A percentile compares a stretch with the other conserved stretches of the same genome.
phyloP scores from a whole-genome alignment of 306 rosid genomes.

The Luffa aegyptiaca region DNA sequence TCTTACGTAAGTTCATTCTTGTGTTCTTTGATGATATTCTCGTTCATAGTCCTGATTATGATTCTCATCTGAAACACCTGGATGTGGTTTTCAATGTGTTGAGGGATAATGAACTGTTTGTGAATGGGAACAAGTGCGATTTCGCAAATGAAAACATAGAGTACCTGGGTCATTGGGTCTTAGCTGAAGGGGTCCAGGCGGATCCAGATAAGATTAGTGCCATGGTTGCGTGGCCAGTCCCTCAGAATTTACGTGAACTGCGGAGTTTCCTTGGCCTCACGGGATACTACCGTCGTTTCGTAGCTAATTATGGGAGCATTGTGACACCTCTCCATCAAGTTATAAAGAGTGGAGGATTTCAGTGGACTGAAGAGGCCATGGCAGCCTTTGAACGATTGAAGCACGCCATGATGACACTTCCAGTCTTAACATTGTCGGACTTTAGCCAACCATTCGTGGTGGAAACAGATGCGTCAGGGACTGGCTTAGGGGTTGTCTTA shows the following conservation, averaged over 20 bases:
- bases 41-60: not conserved
- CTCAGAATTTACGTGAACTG: not conserved
- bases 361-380: no score
- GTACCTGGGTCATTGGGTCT: not conserved
- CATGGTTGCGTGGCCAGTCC: no score
- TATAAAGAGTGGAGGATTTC: no score
- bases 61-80: not conserved
- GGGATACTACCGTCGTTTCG: not conserved
- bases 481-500: not conserved
- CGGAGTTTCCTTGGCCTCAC: conserved; percentile 5
- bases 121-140: no score
- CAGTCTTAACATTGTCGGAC: no score
- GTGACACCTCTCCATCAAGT: not conserved
- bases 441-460: no score
- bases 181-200: not conserved
- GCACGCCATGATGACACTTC: no score
- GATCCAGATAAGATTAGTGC: not conserved
- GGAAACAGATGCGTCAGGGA: no score
- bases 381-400: no score
- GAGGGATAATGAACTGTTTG: no score
- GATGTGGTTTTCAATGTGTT: no score
- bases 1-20: not conserved
- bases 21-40: conserved; percentile 4
- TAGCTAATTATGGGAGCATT: not conserved
- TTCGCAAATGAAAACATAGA: not conserved